Base-by-base conservation (phyloP, 2,329 filamentous ascomycete genomes). In the Exophiala sp. region DNA sequence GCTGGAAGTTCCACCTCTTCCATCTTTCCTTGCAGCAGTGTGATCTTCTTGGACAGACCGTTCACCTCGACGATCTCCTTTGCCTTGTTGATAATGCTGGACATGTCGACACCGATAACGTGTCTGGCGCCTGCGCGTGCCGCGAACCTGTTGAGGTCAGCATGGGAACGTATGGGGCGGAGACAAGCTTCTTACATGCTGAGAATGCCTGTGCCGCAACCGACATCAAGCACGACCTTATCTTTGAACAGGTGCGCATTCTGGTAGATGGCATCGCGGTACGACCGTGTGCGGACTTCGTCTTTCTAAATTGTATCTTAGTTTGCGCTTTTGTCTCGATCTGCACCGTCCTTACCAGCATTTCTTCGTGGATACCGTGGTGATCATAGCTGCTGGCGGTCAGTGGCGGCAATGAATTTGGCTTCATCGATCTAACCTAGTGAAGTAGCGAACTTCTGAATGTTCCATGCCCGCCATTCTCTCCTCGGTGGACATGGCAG, bases 71-170 rank as follows among this genome's bases (percentile, higher is more conserved):
- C 93, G 60, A 98, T 98, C 76, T 97, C 87, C 65, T 83, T 83
- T 38, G 93, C 93, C 79, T 98, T 98, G 74, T 95, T 88, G 73
- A 98, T 96, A 71, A 98, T 98, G 62, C 91, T 96, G 27, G 93
- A 98, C 91, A 97, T 98, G 72, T 98, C 93, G 50, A 98, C 93
- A 63, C 93, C 93, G 61, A 97, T 95, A 61, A 98, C 93, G 71
- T 98, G 93, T 75, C 95, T 97, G 52, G 93, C 93, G 66, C 93
- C 93, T 55, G 93, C 90, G 73, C 86, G 90, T 55, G 88, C 90
- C 48, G 93, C 93, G 69, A 98, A 98, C 91, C 91, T 97, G 63
- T 29, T 19, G 4, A 11, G 13, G 21, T 48, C 57, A 53, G 57
- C 55, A 24, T 41, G 19, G n/a, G n/a, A 21, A 27, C 24, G 32